Evolutionary conservation across 257 asterid species (phyloP).

Genomic region (Scutellaria galericulata): DNA sequence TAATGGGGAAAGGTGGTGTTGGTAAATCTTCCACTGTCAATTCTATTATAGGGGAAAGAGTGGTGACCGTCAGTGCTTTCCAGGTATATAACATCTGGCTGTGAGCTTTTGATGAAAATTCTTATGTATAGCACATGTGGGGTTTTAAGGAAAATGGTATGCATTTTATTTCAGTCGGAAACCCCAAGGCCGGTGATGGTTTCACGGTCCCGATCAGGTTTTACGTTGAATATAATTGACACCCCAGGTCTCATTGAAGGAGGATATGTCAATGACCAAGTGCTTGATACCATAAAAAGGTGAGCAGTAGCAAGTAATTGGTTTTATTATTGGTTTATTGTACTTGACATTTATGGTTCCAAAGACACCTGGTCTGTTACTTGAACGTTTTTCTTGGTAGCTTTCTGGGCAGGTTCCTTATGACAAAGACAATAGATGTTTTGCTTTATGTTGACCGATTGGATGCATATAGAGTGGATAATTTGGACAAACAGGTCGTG

Average conservation of each 20-base stretch:
- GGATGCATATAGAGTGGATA: constrained; percentile 96
- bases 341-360: not conserved
- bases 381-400: constrained; percentile 23
- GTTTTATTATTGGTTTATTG: not conserved
- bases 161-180: constrained; percentile 69
- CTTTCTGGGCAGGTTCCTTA: constrained; percentile 71
- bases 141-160: not conserved
- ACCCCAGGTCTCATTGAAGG: constrained; percentile 98
- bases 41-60: constrained; percentile 90
- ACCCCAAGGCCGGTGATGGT: constrained; percentile 95
- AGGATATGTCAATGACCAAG: constrained; percentile 87
- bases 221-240: constrained; percentile 85
- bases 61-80: constrained; percentile 89
- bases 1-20: constrained; percentile 98
- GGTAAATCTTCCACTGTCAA: constrained; percentile 96
- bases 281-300: constrained; percentile 84
- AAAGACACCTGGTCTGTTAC: not conserved
- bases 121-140: constrained; percentile 2
- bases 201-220: constrained; percentile 86
- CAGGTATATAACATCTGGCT: constrained; percentile 56
- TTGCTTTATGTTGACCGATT: constrained; percentile 96
- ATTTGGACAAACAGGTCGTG: constrained; percentile 85
- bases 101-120: constrained; percentile 13
- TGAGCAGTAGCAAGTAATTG: constrained; percentile 29
- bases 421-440: constrained; percentile 91